Base-by-base conservation (phyloP, 345 rosid species). In the Pelargonium nanum region DNA sequence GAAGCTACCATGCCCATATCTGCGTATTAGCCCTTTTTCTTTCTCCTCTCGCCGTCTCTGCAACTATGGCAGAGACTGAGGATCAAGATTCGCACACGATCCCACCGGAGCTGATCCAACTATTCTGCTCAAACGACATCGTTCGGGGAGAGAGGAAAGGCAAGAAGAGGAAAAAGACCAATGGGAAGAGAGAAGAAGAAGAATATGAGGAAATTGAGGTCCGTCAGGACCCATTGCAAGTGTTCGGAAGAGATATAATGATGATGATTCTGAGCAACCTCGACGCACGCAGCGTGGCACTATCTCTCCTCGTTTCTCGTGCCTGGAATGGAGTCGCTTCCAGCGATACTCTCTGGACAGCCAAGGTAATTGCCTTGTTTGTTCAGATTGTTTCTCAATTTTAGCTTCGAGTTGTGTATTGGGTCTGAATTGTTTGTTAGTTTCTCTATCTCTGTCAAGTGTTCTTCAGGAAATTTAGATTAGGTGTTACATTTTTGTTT, bases 211-310 rank as follows among this genome's bases (percentile, higher is more conserved):
- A 40, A 0, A 70, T 19, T 13, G 62, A 20, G 9, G 48, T 53
- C 50, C 9, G 16, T 30, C 28, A 50, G 66, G 84, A 84, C 57
- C 89, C 86, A 16, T 34, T 81, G 55, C 78, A 77, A 74, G 77
- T 77, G 7, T 74, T 84, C 8, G 89, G 86, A 1, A 57, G 63
- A 67, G 89, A 81, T 68, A 17, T 81, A 13, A 84, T 79, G 83
- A 21, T 75, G 78, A 74, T 65, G 78, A 76, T 79, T 23, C 62
- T 84, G 23, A 64, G 65, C 57, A 72, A 79, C 69, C 77, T 81
- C 22, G 89, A 84, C 70, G 83, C 86, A 70, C 81, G 75, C 83
- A 84, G 86, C 80, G 72, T 84, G 78, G 86, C 85, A 74, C 78
- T 70, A 55, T 72, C 76, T 67, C 74, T 76, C 51, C 72, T 75